These are phyloP conservation scores for Hypoxylon intermedium DNA, from an alignment of 495 filamentous ascomycete species.

Conservation along the genomic window DNA sequence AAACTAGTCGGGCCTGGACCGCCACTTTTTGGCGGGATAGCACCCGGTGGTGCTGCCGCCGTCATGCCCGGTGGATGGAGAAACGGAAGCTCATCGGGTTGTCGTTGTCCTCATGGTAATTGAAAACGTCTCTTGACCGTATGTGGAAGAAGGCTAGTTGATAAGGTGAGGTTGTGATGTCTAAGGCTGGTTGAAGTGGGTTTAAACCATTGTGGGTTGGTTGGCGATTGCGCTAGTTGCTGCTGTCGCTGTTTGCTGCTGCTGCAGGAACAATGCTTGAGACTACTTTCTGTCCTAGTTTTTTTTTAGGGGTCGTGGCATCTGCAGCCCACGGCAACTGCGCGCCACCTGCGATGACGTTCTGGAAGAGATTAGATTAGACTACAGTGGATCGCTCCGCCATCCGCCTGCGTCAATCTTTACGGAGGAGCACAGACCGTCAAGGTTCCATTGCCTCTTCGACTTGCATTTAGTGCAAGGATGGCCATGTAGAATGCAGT, in stretches of 20 bases:
- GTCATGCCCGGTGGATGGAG: conserved; percentile 37
- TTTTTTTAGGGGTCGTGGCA: conserved; percentile 17
- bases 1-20: conserved; percentile 34
- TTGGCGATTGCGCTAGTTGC: conserved; percentile 27
- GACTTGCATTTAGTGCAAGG: conserved; percentile 26
- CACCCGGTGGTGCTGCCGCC: conserved; percentile 27
- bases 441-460: conserved; percentile 10
- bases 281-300: conserved; percentile 20
- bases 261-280: conserved; percentile 24
- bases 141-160: neutral
- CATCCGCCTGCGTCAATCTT: neutral
- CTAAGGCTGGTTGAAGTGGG: neutral
- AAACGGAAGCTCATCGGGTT: conserved; percentile 9
- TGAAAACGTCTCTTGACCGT: neutral
- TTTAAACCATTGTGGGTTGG: conserved; percentile 7
- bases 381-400: conserved; percentile 23
- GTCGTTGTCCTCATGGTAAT: conserved; percentile 12
- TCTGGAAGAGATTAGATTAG: neutral
- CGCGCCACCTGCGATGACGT: conserved; percentile 38
- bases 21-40: conserved; percentile 32
- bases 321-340: conserved; percentile 22
- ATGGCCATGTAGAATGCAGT: conserved; percentile 17
- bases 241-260: conserved; percentile 12
- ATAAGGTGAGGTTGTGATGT: neutral
- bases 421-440: conserved; percentile 17